A percentile compares a stretch with the other conserved stretches of the same genome.
Evolutionary conservation across 306 rosid genomes (phyloP).

Genomic region (Begonia peltatifolia): DNA sequence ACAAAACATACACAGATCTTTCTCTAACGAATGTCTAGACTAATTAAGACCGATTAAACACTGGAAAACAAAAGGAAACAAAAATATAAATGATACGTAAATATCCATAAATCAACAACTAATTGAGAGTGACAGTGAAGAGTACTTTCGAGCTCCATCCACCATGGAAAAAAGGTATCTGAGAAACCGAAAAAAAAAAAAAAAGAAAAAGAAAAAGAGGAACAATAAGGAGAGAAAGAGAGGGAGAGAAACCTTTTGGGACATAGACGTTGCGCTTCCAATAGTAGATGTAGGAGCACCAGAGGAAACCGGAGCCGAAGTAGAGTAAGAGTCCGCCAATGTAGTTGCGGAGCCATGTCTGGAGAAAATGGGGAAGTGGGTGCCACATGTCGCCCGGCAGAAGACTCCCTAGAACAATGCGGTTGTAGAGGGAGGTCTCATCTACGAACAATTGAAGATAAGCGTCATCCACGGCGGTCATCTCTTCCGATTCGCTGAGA

Average conservation of each 20-base stretch:
- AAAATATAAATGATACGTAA: too few relatives aligned
- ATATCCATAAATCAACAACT: too few relatives aligned
- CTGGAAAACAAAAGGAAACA: too few relatives aligned
- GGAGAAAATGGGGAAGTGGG: slow-evolving; percentile 60
- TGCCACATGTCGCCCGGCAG: slow-evolving; percentile 32
- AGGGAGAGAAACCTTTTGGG: slow-evolving; percentile 44
- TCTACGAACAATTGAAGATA: slow-evolving; percentile 32
- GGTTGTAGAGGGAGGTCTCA: slow-evolving; percentile 54
- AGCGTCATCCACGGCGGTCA: slow-evolving; percentile 4
- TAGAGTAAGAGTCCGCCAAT: slow-evolving; percentile 53
- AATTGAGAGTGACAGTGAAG: background rate
- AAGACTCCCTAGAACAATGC: slow-evolving; percentile 40
- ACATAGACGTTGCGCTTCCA: slow-evolving; percentile 55
- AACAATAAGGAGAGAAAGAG: background rate
- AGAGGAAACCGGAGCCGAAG: slow-evolving; percentile 48
- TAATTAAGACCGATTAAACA: too few relatives aligned
- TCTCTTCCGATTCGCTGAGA: background rate
- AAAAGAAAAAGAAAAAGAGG: background rate
- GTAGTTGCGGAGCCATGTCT: slow-evolving; percentile 80
- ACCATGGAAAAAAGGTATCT: background rate
- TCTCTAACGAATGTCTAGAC: too few relatives aligned
- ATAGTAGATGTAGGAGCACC: slow-evolving; percentile 71
- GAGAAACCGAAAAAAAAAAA: background rate
- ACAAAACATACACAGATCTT: too few relatives aligned
- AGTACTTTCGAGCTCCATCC: background rate